Conservation (phyloP, 352 stramenopile genomes). For the Lagenidium sp. region DNA sequence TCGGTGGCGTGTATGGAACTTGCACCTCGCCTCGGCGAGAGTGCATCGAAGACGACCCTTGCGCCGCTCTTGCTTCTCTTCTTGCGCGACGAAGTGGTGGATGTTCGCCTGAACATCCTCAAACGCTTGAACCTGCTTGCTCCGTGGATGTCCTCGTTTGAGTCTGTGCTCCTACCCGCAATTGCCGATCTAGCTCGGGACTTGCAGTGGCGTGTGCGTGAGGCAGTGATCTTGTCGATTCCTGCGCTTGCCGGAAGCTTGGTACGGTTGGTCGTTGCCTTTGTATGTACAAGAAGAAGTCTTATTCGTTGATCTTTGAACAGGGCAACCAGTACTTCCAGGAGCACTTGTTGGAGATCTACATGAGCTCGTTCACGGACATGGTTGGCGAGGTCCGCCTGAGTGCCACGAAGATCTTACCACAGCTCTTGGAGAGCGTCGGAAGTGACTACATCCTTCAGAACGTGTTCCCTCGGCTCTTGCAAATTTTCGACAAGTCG, state of each 20-base stretch:
- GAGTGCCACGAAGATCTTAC: slow-evolving; percentile 84
- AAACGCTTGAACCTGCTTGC: slow-evolving; percentile 88
- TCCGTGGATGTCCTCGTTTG: slow-evolving; percentile 88
- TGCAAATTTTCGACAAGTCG: slow-evolving; percentile 79
- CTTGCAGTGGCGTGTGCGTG: slow-evolving; percentile 91
- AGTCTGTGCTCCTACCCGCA: slow-evolving; percentile 61
- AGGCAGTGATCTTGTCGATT: slow-evolving; percentile 88
- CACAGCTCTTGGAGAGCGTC: slow-evolving; percentile 62
- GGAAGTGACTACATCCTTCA: slow-evolving; percentile 80
- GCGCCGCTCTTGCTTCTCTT: slow-evolving; percentile 74
- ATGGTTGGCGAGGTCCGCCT: slow-evolving; percentile 93
- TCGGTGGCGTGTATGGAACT: slow-evolving; percentile 91
- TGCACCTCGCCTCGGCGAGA: slow-evolving; percentile 84
- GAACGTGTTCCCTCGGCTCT: slow-evolving; percentile 69
- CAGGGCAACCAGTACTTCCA: slow-evolving; percentile 74
- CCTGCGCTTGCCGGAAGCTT: slow-evolving; percentile 87
- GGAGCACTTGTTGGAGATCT: slow-evolving; percentile 82
- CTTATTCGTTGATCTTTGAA: slow-evolving; percentile 25
- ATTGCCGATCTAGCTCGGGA: slow-evolving; percentile 90
- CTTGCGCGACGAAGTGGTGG: slow-evolving; percentile 84
- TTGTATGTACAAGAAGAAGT: slow-evolving; percentile 22
- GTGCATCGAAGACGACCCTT: slow-evolving; percentile 81
- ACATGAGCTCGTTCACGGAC: slow-evolving; percentile 89
- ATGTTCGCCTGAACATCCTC: slow-evolving; percentile 93
- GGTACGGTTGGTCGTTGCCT: slow-evolving; percentile 36